A percentile compares a stretch with the other conserved stretches of the same genome.
These are phyloP conservation scores for Cardamine occulta DNA, from an alignment of 345 rosid species.

Conservation along the genomic window DNA sequence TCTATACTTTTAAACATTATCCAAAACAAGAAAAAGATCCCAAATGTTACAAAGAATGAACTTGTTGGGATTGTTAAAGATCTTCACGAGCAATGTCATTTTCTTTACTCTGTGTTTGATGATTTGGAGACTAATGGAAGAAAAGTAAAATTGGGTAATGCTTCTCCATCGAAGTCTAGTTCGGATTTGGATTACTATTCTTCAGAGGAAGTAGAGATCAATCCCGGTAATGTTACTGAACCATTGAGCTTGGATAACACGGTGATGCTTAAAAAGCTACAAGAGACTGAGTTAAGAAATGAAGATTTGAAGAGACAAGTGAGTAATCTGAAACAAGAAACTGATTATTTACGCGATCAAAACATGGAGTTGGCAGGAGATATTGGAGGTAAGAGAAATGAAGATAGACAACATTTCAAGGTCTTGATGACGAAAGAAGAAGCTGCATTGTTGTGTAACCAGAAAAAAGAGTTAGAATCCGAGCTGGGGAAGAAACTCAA, in stretches of 20 bases:
- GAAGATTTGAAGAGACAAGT: conserved; percentile 45
- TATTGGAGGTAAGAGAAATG: conserved; percentile 38
- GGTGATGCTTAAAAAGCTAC: conserved; percentile 46
- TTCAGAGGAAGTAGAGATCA: conserved; percentile 54
- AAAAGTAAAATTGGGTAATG: conserved; percentile 19
- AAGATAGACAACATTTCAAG: conserved; percentile 35
- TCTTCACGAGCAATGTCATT: conserved; percentile 53
- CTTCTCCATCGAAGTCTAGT: conserved; percentile 41
- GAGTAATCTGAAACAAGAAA: conserved; percentile 50
- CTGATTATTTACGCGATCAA: conserved; percentile 43
- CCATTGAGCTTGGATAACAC: conserved; percentile 21
- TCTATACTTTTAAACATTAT: conserved; percentile 51
- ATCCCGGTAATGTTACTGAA: conserved; percentile 36
- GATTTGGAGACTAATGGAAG: conserved; percentile 31
- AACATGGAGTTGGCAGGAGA: conserved; percentile 43
- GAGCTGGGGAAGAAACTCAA: conserved; percentile 42
- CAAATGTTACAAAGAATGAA: conserved; percentile 48
- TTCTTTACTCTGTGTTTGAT: conserved; percentile 48
- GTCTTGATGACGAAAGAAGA: conserved; percentile 45
- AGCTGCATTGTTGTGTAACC: conserved; percentile 43
- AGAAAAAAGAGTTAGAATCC: conserved; percentile 44
- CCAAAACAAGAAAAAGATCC: conserved; percentile 49
- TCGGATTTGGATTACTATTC: conserved; percentile 65
- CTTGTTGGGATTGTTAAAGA: conserved; percentile 54
- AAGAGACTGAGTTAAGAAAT: conserved; percentile 37